Evolutionary conservation across 139 green algal genomes (phyloP).

Genomic region (Ettlia oleoabundans): DNA sequence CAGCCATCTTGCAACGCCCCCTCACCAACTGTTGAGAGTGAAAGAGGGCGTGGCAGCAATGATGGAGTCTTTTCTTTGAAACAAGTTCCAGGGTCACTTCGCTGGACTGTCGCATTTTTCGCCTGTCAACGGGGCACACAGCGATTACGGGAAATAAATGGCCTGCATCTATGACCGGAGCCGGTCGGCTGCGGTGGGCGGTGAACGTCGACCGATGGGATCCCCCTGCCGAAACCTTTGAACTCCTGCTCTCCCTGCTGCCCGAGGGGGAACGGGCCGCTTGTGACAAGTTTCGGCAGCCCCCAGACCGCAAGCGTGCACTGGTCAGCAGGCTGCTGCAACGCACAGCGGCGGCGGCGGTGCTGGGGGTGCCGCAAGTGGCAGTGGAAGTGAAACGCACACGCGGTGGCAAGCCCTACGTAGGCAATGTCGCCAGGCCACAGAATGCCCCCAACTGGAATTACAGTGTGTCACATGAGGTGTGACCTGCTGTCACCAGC

Average conservation of each 20-base stretch:
- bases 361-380: conserved; percentile 46
- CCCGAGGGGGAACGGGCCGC: conserved; percentile 24
- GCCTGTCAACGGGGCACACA: too few relatives aligned
- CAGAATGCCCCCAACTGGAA: conserved; percentile 79
- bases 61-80: neutral
- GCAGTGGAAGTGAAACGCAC: conserved; percentile 59
- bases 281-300: conserved; percentile 24
- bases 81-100: neutral
- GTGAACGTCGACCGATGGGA: conserved; percentile 49
- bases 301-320: conserved; percentile 59
- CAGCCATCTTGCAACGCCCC: conserved; percentile 42
- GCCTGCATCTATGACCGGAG: neutral
- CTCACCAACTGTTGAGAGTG: too few relatives aligned
- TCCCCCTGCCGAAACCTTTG: conserved; percentile 36
- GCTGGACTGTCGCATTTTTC: too few relatives aligned
- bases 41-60: conserved; percentile 1
- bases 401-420: conserved; percentile 74
- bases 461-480: conserved; percentile 90
- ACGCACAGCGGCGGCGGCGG: conserved; percentile 8
- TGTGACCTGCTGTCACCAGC: conserved; percentile 8
- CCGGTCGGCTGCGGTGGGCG: conserved; percentile 44
- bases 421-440: conserved; percentile 19
- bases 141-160: too few relatives aligned
- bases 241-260: conserved; percentile 48
- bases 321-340: conserved; percentile 67